Evolutionary conservation across 2,329 filamentous ascomycete species (phyloP), one percentile per base, ranked within the genome.

Genomic region (Ampelomyces quisqualis): DNA sequence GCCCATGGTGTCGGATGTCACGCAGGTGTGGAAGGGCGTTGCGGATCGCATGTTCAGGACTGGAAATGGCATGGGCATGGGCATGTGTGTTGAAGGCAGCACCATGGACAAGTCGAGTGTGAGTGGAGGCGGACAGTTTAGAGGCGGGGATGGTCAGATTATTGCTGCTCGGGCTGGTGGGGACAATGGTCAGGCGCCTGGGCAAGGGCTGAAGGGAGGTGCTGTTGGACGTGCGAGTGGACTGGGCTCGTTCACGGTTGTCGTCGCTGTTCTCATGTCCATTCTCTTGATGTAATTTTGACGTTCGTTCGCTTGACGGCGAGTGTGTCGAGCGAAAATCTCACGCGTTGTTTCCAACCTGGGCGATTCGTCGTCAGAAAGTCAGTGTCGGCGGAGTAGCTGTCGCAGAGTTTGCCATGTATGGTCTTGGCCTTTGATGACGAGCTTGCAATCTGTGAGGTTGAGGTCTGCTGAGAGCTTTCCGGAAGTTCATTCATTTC

Each of bases 351-450:
- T 29, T 15, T 29, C 17, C 27, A 8, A 29, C 10, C 10, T 29
- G 27, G 10, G 27, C 14, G 13, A 61, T 9, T 49, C 45, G 39
- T 70, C 66, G 36, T 93, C 39, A 95, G 76, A 79, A 96, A 94
- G 8, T 88, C 95, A 4, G 91, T 84, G 69, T 96, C 90, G 18
- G 96, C 74, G 2, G 81, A 82, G 70, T 95, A 96, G 3, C 88
- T 77, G 67, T 87, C 88, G 60, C 84, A 82, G 42, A 97, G 78
- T 60, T 80, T 77, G 34, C n/a, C n/a, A n/a, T n/a, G 79, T 74
- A 45, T 88, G 85, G 55, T 94, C 85, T 68, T 95, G 88, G 45
- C 77, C 77, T 55, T 84, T 79, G 67, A 96, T 95, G 49, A 96
- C 81, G 53, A 85, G 76, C 30, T 81, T 75, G 35, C 85, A 78